Percentiles rank a stretch among this genome's conserved stretches.
phyloP scores from a whole-genome alignment of 441 rosid genomes.

The Mallotus repandus region DNA sequence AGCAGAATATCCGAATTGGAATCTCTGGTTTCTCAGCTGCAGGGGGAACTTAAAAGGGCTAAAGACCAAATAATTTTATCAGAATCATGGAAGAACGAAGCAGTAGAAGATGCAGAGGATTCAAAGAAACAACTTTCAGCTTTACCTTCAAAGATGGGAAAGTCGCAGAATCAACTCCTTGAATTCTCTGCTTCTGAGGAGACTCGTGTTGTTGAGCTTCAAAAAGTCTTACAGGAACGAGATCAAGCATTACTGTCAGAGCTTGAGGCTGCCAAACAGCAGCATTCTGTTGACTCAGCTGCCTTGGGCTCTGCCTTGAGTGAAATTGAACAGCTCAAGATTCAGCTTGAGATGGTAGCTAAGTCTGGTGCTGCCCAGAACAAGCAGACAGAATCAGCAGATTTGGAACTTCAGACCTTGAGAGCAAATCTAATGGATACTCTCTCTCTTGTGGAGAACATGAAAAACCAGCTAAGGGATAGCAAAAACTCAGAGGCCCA shows the following conservation, averaged over 20 bases:
- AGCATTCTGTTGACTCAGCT: constrained; percentile 64
- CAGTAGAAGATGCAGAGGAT: constrained; percentile 72
- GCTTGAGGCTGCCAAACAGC: constrained; percentile 77
- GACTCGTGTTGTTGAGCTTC: constrained; percentile 58
- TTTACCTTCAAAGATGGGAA: constrained; percentile 53
- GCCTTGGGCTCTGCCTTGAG: constrained; percentile 66
- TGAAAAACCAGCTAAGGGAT: constrained; percentile 59
- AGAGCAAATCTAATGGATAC: constrained; percentile 63
- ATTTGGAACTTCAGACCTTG: constrained; percentile 54
- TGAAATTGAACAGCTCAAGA: constrained; percentile 78
- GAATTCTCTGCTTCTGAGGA: constrained; percentile 76
- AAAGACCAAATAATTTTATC: constrained; percentile 72
- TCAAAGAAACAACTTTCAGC: constrained; percentile 52
- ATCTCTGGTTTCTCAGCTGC: constrained; percentile 68
- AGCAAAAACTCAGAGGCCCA: constrained; percentile 74
- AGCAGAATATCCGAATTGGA: constrained; percentile 67
- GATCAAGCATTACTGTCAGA: constrained; percentile 85
- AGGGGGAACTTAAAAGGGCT: constrained; percentile 79
- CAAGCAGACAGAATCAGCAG: constrained; percentile 51
- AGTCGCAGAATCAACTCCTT: constrained; percentile 58
- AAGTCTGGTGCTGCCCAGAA: constrained; percentile 58
- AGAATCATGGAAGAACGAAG: constrained; percentile 69
- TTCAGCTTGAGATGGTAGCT: constrained; percentile 59
- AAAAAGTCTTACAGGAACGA: constrained; percentile 66
- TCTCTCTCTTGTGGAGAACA: constrained; percentile 54